These are phyloP conservation scores for Saccharomycopsis phalli DNA, from an alignment of 1,139 yeast species.

Conservation along the genomic window DNA sequence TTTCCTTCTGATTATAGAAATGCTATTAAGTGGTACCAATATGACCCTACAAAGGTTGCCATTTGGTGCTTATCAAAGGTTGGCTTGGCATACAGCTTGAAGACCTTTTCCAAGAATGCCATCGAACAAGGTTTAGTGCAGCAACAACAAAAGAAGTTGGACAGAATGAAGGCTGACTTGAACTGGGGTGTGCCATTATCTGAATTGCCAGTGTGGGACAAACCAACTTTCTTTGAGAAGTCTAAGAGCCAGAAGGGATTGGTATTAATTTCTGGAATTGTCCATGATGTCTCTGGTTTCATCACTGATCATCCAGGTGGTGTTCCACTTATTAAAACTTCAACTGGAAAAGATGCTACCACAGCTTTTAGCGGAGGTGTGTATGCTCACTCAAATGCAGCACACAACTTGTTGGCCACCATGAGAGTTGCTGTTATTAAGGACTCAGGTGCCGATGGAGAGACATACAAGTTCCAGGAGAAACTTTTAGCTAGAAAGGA, in stretches of 20 bases:
- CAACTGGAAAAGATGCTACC: slow-evolving; percentile 93
- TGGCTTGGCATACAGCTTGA: slow-evolving; percentile 85
- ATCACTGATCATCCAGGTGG: slow-evolving; percentile 98
- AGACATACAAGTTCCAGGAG: slow-evolving; percentile 47
- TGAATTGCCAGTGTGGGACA: slow-evolving; percentile 86
- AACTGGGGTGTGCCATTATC: slow-evolving; percentile 91
- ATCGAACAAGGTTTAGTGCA: slow-evolving; percentile 94
- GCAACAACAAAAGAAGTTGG: slow-evolving; percentile 94
- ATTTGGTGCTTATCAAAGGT: slow-evolving; percentile 65
- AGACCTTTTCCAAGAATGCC: slow-evolving; percentile 89
- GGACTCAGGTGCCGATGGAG: slow-evolving; percentile 47
- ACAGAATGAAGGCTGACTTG: slow-evolving; percentile 64
- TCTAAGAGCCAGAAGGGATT: slow-evolving; percentile 50
- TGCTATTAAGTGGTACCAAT: slow-evolving; percentile 97
- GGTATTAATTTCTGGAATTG: slow-evolving; percentile 85
- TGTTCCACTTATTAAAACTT: slow-evolving; percentile 72
- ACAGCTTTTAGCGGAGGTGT: slow-evolving; percentile 98
- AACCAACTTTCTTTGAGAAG: slow-evolving; percentile 65
- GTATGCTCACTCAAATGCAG: slow-evolving; percentile 94
- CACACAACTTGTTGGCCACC: slow-evolving; percentile 88
- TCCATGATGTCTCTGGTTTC: slow-evolving; percentile 81
- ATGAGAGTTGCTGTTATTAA: slow-evolving; percentile 92
- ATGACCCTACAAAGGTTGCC: slow-evolving; percentile 86
- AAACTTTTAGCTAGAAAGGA: slow-evolving; percentile 40
- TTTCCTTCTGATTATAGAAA: slow-evolving; percentile 98